These are phyloP conservation scores for Phlebiopsis gigantea DNA, from an alignment of 768 basidiomycete species.

Conservation along the genomic window DNA sequence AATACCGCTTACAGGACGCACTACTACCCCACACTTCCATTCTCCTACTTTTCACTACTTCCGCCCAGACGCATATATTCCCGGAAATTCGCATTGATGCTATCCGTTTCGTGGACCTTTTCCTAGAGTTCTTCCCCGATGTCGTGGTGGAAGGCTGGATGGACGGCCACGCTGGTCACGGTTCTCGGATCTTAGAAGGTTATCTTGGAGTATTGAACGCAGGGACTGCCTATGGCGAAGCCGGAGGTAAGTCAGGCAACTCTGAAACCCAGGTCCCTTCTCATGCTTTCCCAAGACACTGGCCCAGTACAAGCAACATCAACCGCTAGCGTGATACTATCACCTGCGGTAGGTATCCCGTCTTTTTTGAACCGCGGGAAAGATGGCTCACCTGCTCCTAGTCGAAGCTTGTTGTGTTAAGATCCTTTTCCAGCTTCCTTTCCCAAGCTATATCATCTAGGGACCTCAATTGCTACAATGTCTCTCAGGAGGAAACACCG, in stretches of 20 bases:
- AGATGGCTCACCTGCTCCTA: slow-evolving; percentile 11
- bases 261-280: background rate
- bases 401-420: slow-evolving; percentile 77
- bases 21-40: slow-evolving; percentile 70
- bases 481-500: background rate
- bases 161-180: slow-evolving; percentile 43
- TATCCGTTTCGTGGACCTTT: slow-evolving; percentile 69
- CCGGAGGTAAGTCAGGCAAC: slow-evolving; percentile 48
- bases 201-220: slow-evolving; percentile 76
- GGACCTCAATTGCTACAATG: slow-evolving; percentile 1
- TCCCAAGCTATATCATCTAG: slow-evolving; percentile 33
- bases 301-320: slow-evolving; percentile 43
- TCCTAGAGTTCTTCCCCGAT: slow-evolving; percentile 66
- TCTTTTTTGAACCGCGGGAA: background rate
- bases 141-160: slow-evolving; percentile 68
- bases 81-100: slow-evolving; percentile 93
- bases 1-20: slow-evolving; percentile 43
- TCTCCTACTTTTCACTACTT: slow-evolving; percentile 80
- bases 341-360: slow-evolving; percentile 45
- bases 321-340: slow-evolving; percentile 60
- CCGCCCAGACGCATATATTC: slow-evolving; percentile 92
- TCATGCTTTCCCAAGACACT: slow-evolving; percentile 17
- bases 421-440: slow-evolving; percentile 68
- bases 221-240: slow-evolving; percentile 55
- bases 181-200: slow-evolving; percentile 66